Base-by-base conservation (phyloP, 2,329 filamentous ascomycete species). In the Albophoma yamanashiensis region DNA sequence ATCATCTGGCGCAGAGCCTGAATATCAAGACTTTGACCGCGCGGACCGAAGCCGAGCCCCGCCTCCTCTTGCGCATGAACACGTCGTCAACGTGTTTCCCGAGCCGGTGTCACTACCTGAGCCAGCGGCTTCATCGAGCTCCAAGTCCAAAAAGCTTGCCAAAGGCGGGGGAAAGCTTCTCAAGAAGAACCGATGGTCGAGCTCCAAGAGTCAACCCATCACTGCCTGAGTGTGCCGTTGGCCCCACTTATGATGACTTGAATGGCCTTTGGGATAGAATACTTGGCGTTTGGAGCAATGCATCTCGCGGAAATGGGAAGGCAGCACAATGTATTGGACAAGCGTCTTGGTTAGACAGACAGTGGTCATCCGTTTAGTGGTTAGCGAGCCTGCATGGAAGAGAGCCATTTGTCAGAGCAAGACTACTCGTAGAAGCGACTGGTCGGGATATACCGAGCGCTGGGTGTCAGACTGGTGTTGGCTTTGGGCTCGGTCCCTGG, bases 71-170 rank as follows among this genome's bases (percentile, higher is more conserved):
- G 55, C 61, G 3, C 62, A 59, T 2, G 63, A 59, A 31, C 57
- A 62, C 15, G 58, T 70, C 34, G 62, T 66, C 56, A 68, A 69
- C 45, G 63, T 65, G 7, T 67, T 67, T 39, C 66, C 66, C 6
- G 66, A 67, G 52, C 60, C 62, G 50, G 62, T 61, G 6, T 60
- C 58, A 12, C 58, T 66, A 25, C 62, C 65, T 4, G 64, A 67
- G 45, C 58, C 62, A 7, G 56, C 56, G 36, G 17, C 27, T 12
- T 60, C 63, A 58, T 67, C 65, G 34, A 62, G 59, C 27, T 64
- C 59, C 43, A 68, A 65, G 25, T 61, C 59, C 20, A 68, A 72
- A 66, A 68, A 66, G 22, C 61, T 73, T 14, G 72, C 71, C 62
- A 76, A 76, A 60, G 64, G 64, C 15, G 62, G 64, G 1, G 59